A percentile compares a stretch with the other conserved stretches of the same genome.
These are phyloP conservation scores for Cyclotella sp. DNA, from an alignment of 108 stramenopile genomes.

Conservation along the genomic window DNA sequence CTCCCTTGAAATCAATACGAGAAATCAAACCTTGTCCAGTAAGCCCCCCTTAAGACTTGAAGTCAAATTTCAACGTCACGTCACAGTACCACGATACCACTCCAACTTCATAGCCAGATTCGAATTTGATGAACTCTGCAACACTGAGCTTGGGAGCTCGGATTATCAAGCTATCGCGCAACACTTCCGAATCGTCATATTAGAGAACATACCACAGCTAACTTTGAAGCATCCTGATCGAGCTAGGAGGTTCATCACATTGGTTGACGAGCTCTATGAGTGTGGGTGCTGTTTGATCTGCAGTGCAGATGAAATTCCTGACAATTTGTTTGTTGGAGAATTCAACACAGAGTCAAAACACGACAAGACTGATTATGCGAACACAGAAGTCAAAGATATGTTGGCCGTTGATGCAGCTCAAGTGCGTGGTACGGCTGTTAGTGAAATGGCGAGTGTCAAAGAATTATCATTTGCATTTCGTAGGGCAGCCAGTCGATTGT, in stretches of 20 bases:
- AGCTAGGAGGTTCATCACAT: conserved; percentile 96
- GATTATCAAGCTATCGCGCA: conserved; percentile 94
- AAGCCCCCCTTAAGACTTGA: conserved; percentile 21
- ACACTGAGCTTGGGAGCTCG: conserved; percentile 81
- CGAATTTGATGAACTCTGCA: conserved; percentile 93
- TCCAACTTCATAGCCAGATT: conserved; percentile 64
- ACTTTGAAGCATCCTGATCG: conserved; percentile 71
- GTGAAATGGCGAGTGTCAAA: conserved; percentile 83
- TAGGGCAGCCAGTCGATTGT: conserved; percentile 84
- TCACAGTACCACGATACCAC: conserved; percentile 46
- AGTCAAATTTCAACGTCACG: conserved; percentile 60
- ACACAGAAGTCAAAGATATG: conserved; percentile 24
- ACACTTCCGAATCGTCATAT: conserved; percentile 80
- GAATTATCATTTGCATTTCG: conserved; percentile 87
- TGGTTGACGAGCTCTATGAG: conserved; percentile 98
- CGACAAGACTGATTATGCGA: conserved; percentile 22
- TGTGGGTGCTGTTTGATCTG: conserved; percentile 72
- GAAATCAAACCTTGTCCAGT: neutral
- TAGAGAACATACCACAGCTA: conserved; percentile 86
- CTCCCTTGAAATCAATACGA: neutral
- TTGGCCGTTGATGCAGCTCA: conserved; percentile 64
- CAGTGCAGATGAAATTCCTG: conserved; percentile 54
- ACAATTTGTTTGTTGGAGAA: conserved; percentile 56
- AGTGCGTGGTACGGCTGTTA: conserved; percentile 56
- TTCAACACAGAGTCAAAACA: conserved; percentile 1